Evolutionary conservation across 1,284 basidiomycete genomes (phyloP).

Genomic region (Leccinum subatratum): DNA sequence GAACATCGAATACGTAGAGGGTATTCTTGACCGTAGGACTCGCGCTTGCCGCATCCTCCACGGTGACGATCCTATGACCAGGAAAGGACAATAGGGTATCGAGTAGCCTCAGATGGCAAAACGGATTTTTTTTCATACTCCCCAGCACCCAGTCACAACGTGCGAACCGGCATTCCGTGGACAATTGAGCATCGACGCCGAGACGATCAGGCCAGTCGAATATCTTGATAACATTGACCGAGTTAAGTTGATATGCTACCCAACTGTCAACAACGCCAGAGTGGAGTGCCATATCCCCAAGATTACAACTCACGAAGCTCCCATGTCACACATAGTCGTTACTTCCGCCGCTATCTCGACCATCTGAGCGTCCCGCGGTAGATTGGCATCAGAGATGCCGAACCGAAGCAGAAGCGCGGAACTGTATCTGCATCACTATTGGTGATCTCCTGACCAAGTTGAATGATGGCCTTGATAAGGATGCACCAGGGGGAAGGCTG

Average conservation of each 20-base stretch:
- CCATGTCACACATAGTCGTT: conserved; percentile 66
- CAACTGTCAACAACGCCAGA: conserved; percentile 20
- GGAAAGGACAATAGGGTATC: conserved; percentile 85
- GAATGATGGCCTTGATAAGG: conserved; percentile 53
- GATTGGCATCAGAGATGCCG: conserved; percentile 58
- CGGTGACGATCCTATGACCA: conserved; percentile 74
- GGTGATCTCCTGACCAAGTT: conserved; percentile 73
- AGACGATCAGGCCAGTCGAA: conserved; percentile 78
- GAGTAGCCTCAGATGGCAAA: conserved; percentile 76
- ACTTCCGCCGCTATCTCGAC: conserved; percentile 72
- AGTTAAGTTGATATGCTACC: conserved; percentile 63
- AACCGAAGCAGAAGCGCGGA: conserved; percentile 65
- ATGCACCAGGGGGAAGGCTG: conserved; percentile 64
- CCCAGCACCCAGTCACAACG: conserved; percentile 86
- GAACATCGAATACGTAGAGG: conserved; percentile 87
- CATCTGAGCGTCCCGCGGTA: conserved; percentile 59
- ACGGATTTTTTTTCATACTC: conserved; percentile 54
- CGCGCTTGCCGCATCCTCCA: conserved; percentile 78
- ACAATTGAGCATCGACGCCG: conserved; percentile 76
- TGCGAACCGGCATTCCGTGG: conserved; percentile 67
- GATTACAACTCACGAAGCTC: conserved; percentile 53
- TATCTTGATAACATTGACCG: conserved; percentile 72
- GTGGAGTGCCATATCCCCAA: background rate
- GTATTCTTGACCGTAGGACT: conserved; percentile 76
- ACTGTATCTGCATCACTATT: conserved; percentile 61